Percentiles rank a stretch among this genome's conserved stretches.
Conservation (phyloP, 345 rosid genomes). For the Murraya koenigii region DNA sequence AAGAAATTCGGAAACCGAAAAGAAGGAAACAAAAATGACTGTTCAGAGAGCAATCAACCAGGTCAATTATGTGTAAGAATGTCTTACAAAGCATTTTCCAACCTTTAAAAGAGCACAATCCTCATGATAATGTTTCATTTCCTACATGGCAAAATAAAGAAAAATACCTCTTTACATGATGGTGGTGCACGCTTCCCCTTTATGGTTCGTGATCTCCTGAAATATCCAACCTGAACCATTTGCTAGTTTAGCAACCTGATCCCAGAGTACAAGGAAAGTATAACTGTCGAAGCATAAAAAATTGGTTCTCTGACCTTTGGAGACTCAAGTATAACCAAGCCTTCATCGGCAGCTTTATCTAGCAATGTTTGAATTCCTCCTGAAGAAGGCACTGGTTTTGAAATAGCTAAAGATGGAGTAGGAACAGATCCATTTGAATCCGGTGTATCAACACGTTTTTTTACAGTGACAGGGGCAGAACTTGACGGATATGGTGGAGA, state of each 20-base stretch:
- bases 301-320: slow-evolving; percentile 57
- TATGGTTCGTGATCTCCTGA: slow-evolving; percentile 74
- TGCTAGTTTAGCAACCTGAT: slow-evolving; percentile 16
- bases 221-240: slow-evolving; percentile 69
- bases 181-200: slow-evolving; percentile 83
- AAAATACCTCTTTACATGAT: slow-evolving; percentile 80
- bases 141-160: not conserved
- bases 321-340: slow-evolving; percentile 68
- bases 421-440: slow-evolving; percentile 51
- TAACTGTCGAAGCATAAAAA: not conserved
- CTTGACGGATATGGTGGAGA: slow-evolving; percentile 36
- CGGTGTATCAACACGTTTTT: slow-evolving; percentile 19
- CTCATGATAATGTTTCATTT: not conserved
- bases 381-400: slow-evolving; percentile 44
- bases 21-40: not conserved
- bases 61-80: not conserved
- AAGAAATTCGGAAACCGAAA: not conserved
- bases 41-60: not conserved
- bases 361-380: slow-evolving; percentile 40
- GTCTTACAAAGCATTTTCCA: not conserved
- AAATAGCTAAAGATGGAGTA: slow-evolving; percentile 54
- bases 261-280: slow-evolving; percentile 9
- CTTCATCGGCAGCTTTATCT: slow-evolving; percentile 70
- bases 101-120: not conserved
- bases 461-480: slow-evolving; percentile 31